A percentile compares a stretch with the other conserved stretches of the same genome.
phyloP scores from a whole-genome alignment of 805 yeast genomes.

The Nakazawaea wyomingensis region DNA sequence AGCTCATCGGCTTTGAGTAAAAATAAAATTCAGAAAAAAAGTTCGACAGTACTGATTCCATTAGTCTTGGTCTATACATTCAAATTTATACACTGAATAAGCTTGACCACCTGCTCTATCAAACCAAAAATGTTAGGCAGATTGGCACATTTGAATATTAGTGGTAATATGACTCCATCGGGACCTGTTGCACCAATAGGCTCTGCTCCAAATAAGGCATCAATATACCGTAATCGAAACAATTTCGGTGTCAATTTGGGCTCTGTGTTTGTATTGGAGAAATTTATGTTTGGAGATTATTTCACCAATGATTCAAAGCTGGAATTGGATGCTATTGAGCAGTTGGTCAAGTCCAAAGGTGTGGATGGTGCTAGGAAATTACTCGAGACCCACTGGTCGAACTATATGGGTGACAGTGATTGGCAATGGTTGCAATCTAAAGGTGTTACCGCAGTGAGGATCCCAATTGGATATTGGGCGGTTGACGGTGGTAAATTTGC shows the following conservation, averaged over 20 bases:
- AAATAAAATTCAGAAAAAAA: too few species aligned
- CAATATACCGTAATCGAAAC: slow-evolving; percentile 53
- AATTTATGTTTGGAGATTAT: slow-evolving; percentile 64
- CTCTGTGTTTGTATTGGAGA: slow-evolving; percentile 71
- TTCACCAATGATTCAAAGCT: slow-evolving; percentile 55
- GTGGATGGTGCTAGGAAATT: slow-evolving; percentile 44
- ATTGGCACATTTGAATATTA: slow-evolving; percentile 19
- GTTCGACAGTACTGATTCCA: too few species aligned
- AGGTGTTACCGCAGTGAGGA: slow-evolving; percentile 75
- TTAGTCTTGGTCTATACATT: too few species aligned
- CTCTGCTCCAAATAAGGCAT: slow-evolving; percentile 30
- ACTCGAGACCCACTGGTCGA: slow-evolving; percentile 62
- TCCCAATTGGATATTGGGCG: slow-evolving; percentile 92
- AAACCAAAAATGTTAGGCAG: slow-evolving; percentile 19
- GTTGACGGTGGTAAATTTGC: slow-evolving; percentile 59
- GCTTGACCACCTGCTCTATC: too few species aligned
- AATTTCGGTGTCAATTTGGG: slow-evolving; percentile 89
- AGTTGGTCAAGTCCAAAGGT: slow-evolving; percentile 44
- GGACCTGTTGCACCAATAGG: slow-evolving; percentile 32
- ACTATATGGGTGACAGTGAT: slow-evolving; percentile 60
- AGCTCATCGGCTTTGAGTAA: not conserved
- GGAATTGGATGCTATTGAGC: slow-evolving; percentile 70
- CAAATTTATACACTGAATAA: too few species aligned
- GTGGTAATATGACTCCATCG: slow-evolving; percentile 16
- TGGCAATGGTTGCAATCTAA: slow-evolving; percentile 68